A percentile compares a stretch with the other conserved stretches of the same genome.
These are phyloP conservation scores for Calonectria naviculata DNA, from an alignment of 2,329 filamentous ascomycete species.

Conservation along the genomic window DNA sequence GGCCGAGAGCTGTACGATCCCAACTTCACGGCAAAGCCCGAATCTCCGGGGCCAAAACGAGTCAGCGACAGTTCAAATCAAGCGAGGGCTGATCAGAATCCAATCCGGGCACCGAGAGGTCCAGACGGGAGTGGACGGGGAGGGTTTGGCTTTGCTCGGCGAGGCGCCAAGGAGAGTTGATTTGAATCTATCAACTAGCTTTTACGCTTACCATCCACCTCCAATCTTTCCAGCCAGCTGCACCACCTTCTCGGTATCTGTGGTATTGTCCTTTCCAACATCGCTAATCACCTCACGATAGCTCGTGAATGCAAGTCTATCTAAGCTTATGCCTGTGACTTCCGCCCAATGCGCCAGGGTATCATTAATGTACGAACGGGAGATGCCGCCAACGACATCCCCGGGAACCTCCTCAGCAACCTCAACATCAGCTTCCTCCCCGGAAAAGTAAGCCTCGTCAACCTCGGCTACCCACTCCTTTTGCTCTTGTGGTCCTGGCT, in stretches of 20 bases:
- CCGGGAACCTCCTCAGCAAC: slow-evolving; percentile 40
- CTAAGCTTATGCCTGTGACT: slow-evolving; percentile 75
- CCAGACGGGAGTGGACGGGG: slow-evolving; percentile 82
- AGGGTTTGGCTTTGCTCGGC: slow-evolving; percentile 79
- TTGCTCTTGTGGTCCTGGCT: slow-evolving; percentile 81
- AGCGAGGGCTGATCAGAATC: slow-evolving; percentile 65
- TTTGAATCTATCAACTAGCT: slow-evolving; percentile 41
- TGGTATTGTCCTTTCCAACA: slow-evolving; percentile 80
- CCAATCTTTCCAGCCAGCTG: slow-evolving; percentile 92
- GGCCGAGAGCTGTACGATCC: slow-evolving; percentile 82
- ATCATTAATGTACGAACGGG: slow-evolving; percentile 72
- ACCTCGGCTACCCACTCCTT: slow-evolving; percentile 86
- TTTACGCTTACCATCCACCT: slow-evolving; percentile 81
- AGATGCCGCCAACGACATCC: slow-evolving; percentile 72
- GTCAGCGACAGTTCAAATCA: slow-evolving; percentile 50
- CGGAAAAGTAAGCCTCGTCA: slow-evolving; percentile 92
- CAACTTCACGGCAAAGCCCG: slow-evolving; percentile 73
- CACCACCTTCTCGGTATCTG: slow-evolving; percentile 83
- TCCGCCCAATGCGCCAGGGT: slow-evolving; percentile 81
- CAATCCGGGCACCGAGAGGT: slow-evolving; percentile 79
- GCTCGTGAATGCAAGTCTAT: slow-evolving; percentile 83
- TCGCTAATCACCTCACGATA: slow-evolving; percentile 95
- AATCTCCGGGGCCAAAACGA: slow-evolving; percentile 58
- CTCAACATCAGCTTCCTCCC: slow-evolving; percentile 63
- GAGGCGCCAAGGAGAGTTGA: slow-evolving; percentile 62